Evolutionary conservation across 2,329 filamentous ascomycete species (phyloP).

Genomic region (Trichoderma cornu-damae): DNA sequence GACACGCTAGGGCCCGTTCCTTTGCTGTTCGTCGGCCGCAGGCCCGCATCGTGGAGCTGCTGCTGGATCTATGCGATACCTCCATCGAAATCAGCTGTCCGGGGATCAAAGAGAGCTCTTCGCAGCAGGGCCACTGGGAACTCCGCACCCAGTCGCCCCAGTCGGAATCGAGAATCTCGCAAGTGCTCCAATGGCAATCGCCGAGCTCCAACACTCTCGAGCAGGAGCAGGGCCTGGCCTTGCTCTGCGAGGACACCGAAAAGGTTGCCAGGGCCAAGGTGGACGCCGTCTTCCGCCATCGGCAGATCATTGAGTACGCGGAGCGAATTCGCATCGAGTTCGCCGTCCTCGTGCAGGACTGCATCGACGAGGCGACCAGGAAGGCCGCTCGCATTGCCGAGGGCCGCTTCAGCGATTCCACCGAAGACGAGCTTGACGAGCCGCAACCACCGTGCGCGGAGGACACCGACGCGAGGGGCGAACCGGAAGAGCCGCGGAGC

Average conservation of each 20-base stretch:
- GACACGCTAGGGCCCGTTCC: constrained; percentile 75
- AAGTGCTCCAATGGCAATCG: constrained; percentile 95
- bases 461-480: constrained; percentile 30
- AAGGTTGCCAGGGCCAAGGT: constrained; percentile 80
- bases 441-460: constrained; percentile 14
- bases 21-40: constrained; percentile 89
- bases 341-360: constrained; percentile 87
- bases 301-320: constrained; percentile 89
- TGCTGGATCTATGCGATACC: constrained; percentile 93
- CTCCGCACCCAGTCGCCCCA: constrained; percentile 91
- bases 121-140: constrained; percentile 60
- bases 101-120: constrained; percentile 77
- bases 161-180: constrained; percentile 89
- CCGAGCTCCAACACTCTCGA: constrained; percentile 87
- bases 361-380: constrained; percentile 83
- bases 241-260: constrained; percentile 87
- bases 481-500: constrained; percentile 31
- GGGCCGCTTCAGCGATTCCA: constrained; percentile 76
- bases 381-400: constrained; percentile 86
- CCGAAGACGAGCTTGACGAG: constrained; percentile 52
- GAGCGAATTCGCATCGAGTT: constrained; percentile 95
- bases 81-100: constrained; percentile 92
- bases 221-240: constrained; percentile 82
- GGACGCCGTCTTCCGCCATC: constrained; percentile 85
- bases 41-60: constrained; percentile 86